phyloP scores from a whole-genome alignment of 371 early-diverging fungal species.

The Mortierella sp. region DNA sequence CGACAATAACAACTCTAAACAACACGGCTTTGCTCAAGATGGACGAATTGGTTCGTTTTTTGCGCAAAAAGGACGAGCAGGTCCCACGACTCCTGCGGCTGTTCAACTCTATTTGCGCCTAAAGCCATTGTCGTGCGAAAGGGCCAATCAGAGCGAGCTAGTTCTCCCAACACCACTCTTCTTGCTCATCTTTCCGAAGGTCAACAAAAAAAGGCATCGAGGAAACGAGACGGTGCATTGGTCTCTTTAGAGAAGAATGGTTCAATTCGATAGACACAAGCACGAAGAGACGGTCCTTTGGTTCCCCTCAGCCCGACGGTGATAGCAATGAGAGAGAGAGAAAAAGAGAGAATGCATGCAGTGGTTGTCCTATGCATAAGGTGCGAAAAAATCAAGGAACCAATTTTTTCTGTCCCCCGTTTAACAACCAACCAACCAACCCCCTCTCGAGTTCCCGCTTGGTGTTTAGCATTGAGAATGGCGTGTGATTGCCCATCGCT shows the following conservation, averaged over 20 bases:
- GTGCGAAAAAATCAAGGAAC: no score
- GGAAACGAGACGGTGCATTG: neutral
- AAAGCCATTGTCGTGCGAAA: neutral
- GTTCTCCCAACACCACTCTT: neutral
- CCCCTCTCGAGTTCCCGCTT: neutral
- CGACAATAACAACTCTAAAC: no score
- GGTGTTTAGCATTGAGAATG: neutral
- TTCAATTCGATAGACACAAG: neutral
- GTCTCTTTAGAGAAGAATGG: neutral
- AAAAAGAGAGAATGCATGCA: no score
- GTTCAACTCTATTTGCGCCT: conserved; percentile 7
- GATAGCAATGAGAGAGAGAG: no score
- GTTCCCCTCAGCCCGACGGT: no score
- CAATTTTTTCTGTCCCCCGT: neutral
- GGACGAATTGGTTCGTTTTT: neutral
- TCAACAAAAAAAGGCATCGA: neutral
- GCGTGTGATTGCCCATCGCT: neutral
- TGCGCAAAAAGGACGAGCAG: neutral
- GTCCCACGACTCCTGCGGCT: neutral
- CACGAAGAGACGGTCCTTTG: no score
- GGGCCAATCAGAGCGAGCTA: neutral
- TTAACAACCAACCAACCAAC: neutral
- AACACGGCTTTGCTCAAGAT: neutral
- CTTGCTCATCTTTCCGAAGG: neutral
- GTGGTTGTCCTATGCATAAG: no score